Percentiles rank a stretch among this genome's conserved stretches.
Evolutionary conservation across 208 protist genomes (phyloP).

Genomic region (Leishmania mexicana): DNA sequence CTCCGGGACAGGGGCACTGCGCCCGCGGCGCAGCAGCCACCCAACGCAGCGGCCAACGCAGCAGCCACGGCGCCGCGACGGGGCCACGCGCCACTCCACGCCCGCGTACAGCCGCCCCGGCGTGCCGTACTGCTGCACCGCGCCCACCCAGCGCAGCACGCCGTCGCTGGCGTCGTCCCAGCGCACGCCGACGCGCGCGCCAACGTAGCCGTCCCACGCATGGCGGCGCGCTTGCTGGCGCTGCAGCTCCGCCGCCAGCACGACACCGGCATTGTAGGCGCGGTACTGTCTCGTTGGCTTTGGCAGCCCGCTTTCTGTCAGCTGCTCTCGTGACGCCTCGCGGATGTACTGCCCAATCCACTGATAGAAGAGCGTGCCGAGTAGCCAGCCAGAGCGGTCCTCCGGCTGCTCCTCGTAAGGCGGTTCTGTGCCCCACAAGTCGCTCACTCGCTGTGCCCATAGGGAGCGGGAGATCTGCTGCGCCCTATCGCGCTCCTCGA

Average conservation of each 20-base stretch:
- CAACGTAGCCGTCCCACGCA: constrained; percentile 45
- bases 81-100: constrained; percentile 49
- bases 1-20: not conserved
- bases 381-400: constrained; percentile 23
- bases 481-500: constrained; percentile 11
- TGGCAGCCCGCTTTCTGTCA: not conserved
- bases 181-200: constrained; percentile 23
- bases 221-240: constrained; percentile 34
- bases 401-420: constrained; percentile 31
- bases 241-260: constrained; percentile 28
- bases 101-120: constrained; percentile 48
- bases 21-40: constrained; percentile 2
- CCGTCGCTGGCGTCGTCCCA: constrained; percentile 28
- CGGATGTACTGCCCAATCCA: not conserved
- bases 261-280: not conserved
- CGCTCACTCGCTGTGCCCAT: constrained; percentile 19
- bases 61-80: constrained; percentile 20
- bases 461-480: constrained; percentile 11
- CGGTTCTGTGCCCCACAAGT: constrained; percentile 35
- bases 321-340: constrained; percentile 1
- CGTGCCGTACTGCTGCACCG: constrained; percentile 43
- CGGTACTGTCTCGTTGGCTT: not conserved
- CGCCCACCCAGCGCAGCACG: constrained; percentile 57
- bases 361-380: constrained; percentile 21
- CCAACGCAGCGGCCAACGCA: not conserved